Percentiles rank a stretch among this genome's conserved stretches.
Conservation (phyloP, 352 stramenopile species). For the Globisporangium cylindrosporum region DNA sequence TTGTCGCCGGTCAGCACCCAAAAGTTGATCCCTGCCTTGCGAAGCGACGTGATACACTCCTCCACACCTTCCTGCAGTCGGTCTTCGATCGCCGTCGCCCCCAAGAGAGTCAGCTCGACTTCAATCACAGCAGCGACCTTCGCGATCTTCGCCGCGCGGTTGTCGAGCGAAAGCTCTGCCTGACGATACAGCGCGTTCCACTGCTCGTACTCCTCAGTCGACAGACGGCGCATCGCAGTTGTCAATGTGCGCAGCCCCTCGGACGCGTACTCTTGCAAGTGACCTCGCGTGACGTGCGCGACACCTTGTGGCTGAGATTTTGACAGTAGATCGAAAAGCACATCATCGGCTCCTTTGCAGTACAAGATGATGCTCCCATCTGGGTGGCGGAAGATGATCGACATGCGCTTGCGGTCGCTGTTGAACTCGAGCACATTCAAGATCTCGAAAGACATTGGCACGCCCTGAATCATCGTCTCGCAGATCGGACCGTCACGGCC, state of each 20-base stretch:
- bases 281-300: slow-evolving; percentile 70
- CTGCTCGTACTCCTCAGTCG: slow-evolving; percentile 65
- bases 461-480: slow-evolving; percentile 63
- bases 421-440: slow-evolving; percentile 98
- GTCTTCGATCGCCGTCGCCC: slow-evolving; percentile 92
- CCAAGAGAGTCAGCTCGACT: slow-evolving; percentile 82
- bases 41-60: slow-evolving; percentile 90
- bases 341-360: slow-evolving; percentile 82
- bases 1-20: slow-evolving; percentile 95
- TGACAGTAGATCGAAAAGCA: slow-evolving; percentile 73
- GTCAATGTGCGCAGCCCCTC: slow-evolving; percentile 77
- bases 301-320: slow-evolving; percentile 73
- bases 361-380: slow-evolving; percentile 74
- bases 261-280: slow-evolving; percentile 83
- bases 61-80: slow-evolving; percentile 91
- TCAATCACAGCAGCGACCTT: slow-evolving; percentile 81
- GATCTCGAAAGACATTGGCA: slow-evolving; percentile 85
- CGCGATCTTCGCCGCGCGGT: slow-evolving; percentile 69
- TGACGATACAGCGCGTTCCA: slow-evolving; percentile 73
- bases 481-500: slow-evolving; percentile 67
- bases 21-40: slow-evolving; percentile 94
- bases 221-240: slow-evolving; percentile 66
- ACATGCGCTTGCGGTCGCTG: slow-evolving; percentile 98
- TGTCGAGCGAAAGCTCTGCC: slow-evolving; percentile 73
- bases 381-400: slow-evolving; percentile 90